Base-by-base conservation (phyloP, 2,329 filamentous ascomycete species). In the Corniculantispora saksenae region DNA sequence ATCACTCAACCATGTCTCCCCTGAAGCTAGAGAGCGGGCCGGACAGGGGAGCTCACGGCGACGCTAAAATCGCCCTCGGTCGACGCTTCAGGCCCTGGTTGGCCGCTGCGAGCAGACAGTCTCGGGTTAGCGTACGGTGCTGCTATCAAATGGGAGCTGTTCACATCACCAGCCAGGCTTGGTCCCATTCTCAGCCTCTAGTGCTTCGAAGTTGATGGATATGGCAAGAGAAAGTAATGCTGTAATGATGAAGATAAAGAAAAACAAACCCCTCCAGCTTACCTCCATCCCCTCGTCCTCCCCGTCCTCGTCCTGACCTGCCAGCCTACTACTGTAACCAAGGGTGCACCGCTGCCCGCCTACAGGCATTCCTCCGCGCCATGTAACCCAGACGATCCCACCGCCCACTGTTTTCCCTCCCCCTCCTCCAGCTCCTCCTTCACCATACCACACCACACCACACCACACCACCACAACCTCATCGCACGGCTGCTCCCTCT, bases 21-120 rank as follows among this genome's bases (percentile, higher is more conserved):
- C 58, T 61, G 58, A 61, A 53, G 53, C 58, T 43, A 53, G 19
- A 23, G 25, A 27, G 58, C 32, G 47, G 58, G 57, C 45, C 45
- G 3, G 47, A 10, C 45, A 60, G 58, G 58, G 48, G 35, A 8
- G 10, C 1, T 23, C 4, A 23, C 54, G 29, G 23, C 27, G 23
- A 47, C 38, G 21, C 5, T 43, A 23, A 57, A 43, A 45, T 45
- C 55, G 38, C 43, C 56, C 56, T 58, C 25, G 21, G 38, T 43
- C 12, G 12, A 13, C 10, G 38, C 3, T 3, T 15, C 9, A 50
- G 9, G 23, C 12, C 23, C 47, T 50, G 47, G 21, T 25, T 50
- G 25, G 48, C 10, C 38, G 38, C 38, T 43, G 38, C 12, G 12
- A 43, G 17, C 17, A 43, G 17, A 43, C 10, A 43, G 38, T 43